Evolutionary conservation across 345 rosid genomes (phyloP), one percentile per base, ranked within the genome.

Genomic region (Hibiscus trionum): DNA sequence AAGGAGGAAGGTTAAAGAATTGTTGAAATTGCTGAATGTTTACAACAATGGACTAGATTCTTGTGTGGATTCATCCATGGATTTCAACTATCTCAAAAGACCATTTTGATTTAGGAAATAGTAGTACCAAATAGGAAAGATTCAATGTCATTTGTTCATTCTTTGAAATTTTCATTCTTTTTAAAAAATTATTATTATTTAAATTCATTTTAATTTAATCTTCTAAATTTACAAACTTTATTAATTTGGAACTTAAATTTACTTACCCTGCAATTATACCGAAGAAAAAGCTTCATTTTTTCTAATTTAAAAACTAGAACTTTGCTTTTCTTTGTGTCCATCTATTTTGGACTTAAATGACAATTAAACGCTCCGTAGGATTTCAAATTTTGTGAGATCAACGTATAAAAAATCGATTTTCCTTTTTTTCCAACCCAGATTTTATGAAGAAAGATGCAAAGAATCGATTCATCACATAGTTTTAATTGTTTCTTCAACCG

Each of bases 61-160:
- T 74, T 90, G 93, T 66, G 69, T 86, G 39, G 95, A 86, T 69
- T 77, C 83, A 42, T 85, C 96, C 3, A 73, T 80, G 79, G 93
- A 88, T 42, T 90, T 86, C 81, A 90, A 84, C 82, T 69, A 85
- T 26, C 90, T 93, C 44, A 93, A 89, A 60, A 88, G 84, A 72
- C 80, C 95, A 2, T 89, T 88, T 70, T 92, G 81, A 80, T 77
- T 61, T 55, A 33, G 37, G 37, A 35, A 35, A 35, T 4, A 31
- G 35, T n/a, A 61, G n/a, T 21, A 21, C 66, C 66, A 33, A 31
- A 31, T 11, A 39, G 31, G 19, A 19, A 55, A 55, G 2, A 64
- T 64, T 39, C 52, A 42, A 39, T 39, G 52, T 64, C 69, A 19
- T 64, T 64, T 5, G 7, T 35, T 35, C 37, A 35, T 35, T 35